phyloP scores from a whole-genome alignment of 2,329 filamentous ascomycete species.

The Phaeosphaeria sp. region DNA sequence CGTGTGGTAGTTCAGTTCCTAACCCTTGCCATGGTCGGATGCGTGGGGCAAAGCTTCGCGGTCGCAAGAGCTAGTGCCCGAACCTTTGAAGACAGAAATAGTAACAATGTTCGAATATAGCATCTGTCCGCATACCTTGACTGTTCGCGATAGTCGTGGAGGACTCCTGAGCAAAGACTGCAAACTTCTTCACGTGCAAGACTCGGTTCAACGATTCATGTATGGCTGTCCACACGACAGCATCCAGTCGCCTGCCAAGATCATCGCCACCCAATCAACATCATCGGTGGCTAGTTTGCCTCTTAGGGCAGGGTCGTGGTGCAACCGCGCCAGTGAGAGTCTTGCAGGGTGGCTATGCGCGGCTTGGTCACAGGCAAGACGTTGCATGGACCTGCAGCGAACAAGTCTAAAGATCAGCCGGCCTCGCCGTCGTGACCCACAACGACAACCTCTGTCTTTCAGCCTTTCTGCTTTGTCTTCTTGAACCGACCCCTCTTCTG shows the following conservation, averaged over 20 bases:
- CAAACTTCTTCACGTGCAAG: background rate
- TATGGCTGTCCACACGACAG: constrained; percentile 7
- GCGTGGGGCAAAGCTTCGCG: constrained; percentile 3
- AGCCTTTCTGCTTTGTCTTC: constrained; percentile 15
- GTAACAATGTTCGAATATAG: background rate
- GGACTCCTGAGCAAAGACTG: background rate
- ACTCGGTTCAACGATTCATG: constrained; percentile 6
- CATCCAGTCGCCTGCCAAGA: constrained; percentile 11
- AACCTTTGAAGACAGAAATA: constrained; percentile 6
- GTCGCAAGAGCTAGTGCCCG: background rate
- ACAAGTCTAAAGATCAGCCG: constrained; percentile 16
- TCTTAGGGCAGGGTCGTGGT: constrained; percentile 5
- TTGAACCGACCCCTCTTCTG: background rate
- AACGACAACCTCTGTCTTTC: constrained; percentile 7
- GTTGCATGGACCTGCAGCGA: constrained; percentile 15
- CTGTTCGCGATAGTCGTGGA: background rate
- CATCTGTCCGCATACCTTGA: background rate
- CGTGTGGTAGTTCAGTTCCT: background rate
- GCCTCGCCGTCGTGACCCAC: constrained; percentile 13
- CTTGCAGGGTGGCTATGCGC: constrained; percentile 20
- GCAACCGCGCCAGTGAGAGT: constrained; percentile 12
- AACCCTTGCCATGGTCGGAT: background rate
- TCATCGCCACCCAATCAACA: constrained; percentile 13
- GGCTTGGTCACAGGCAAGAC: constrained; percentile 9
- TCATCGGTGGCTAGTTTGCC: constrained; percentile 2